Base-by-base conservation (phyloP, 192 early-diverging fungal species). In the Physocladia obscura region DNA sequence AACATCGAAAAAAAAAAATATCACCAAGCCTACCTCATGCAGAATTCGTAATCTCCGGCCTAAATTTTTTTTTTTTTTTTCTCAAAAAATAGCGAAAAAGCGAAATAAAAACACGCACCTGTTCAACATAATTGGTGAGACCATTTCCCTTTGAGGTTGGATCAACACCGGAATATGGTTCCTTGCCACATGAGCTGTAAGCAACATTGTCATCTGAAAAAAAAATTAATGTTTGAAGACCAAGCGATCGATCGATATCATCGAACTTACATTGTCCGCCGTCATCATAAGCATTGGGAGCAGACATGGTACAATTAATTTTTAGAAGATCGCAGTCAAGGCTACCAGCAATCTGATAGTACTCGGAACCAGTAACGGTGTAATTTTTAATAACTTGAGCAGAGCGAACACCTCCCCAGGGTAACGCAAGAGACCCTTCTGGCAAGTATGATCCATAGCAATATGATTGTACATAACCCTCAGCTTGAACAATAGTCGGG, bases 151-250 rank as follows among this genome's bases (percentile, higher is more conserved):
- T n/a, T 19, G 61, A 26, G 1, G 39, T 24, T 6, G 2, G 15
- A 49, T 62, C 61, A 48, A 62, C 61, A 3, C 74, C 71, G 17
- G 74, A 76, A 50, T 76, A 76, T 22, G 74, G 74, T 40, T 76
- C 74, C 50, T 76, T 75, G 5, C 75, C 75, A 40, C 71, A 76
- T 34, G 49, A 32, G 8, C 35, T 2, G 57, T 52, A 76, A 6
- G 63, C 22, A 6, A 50, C 31, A 48, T 62, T 35, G 34, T 65
- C 63, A 30, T 48, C 36, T 44, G 40, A 44, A 44, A 44, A 44
- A 8, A 44, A 37, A 34, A 61, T 34, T 61, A 21, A 37, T 38
- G 27, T 4, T n/a, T n/a, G n/a, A n/a, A n/a, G n/a, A n/a, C n/a
- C n/a, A n/a, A n/a, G n/a, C n/a, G n/a, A n/a, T n/a, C n/a, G n/a